Evolutionary conservation across 192 early-diverging fungal genomes (phyloP).

Genomic region (Umbelopsis isabellina): DNA sequence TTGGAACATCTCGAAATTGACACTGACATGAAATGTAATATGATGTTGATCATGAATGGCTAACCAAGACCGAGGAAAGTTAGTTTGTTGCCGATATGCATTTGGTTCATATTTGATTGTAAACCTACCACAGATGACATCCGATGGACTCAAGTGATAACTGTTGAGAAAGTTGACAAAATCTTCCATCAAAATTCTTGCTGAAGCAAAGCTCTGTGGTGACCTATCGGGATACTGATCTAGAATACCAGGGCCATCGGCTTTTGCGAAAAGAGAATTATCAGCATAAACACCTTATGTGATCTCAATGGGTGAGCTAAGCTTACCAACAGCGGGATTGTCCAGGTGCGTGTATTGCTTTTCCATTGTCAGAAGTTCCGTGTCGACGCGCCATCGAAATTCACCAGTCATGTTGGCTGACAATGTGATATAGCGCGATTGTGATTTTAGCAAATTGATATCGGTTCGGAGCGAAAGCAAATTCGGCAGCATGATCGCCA

Average conservation of each 20-base stretch:
- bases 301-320: not conserved
- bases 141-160: constrained; percentile 74
- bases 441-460: constrained; percentile 64
- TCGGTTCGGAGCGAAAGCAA: constrained; percentile 67
- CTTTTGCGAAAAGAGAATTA: constrained; percentile 34
- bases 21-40: constrained; percentile 10
- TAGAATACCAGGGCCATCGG: constrained; percentile 33
- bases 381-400: constrained; percentile 59
- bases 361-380: constrained; percentile 60
- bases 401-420: constrained; percentile 75
- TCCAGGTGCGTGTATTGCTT: constrained; percentile 62
- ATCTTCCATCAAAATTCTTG: constrained; percentile 69
- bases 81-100: not conserved
- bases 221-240: constrained; percentile 36
- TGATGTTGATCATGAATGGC: constrained; percentile 10
- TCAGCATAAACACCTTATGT: not conserved
- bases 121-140: constrained; percentile 76
- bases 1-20: not conserved
- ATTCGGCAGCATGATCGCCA: constrained; percentile 80
- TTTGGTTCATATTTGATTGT: not conserved
- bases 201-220: constrained; percentile 63
- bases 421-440: constrained; percentile 64
- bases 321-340: constrained; percentile 60
- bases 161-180: constrained; percentile 79
- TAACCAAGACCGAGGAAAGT: not conserved